Conservation (phyloP, 2,329 filamentous ascomycete genomes). For the Graphilbum sp. region DNA sequence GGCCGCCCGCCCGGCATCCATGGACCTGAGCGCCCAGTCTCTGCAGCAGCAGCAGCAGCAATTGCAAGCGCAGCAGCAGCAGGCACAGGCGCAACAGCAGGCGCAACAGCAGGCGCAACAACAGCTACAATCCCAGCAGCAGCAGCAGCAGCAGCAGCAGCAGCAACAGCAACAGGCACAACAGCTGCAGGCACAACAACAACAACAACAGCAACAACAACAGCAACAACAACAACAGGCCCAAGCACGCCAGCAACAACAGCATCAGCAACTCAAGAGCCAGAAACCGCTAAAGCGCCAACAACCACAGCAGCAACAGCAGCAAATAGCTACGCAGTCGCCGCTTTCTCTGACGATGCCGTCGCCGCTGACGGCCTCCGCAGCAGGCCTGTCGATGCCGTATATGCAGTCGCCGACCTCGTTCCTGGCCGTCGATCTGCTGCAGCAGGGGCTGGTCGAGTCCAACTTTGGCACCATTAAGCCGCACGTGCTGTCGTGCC, state of each 20-base stretch:
- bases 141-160: background rate
- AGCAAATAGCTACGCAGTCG: background rate
- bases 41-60: slow-evolving; percentile 17
- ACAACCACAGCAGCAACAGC: background rate
- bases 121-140: background rate
- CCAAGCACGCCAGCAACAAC: background rate
- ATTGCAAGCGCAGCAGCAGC: slow-evolving; percentile 2
- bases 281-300: background rate
- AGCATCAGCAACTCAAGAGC: slow-evolving; percentile 3
- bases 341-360: slow-evolving; percentile 2
- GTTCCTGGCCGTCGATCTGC: slow-evolving; percentile 27
- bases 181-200: background rate
- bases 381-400: slow-evolving; percentile 2
- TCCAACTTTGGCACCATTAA: slow-evolving; percentile 37
- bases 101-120: background rate
- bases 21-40: slow-evolving; percentile 24
- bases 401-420: slow-evolving; percentile 2
- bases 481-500: slow-evolving; percentile 34
- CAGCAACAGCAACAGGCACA: background rate
- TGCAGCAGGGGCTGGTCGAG: slow-evolving; percentile 33
- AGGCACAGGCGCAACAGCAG: background rate
- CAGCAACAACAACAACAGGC: background rate
- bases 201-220: background rate
- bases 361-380: slow-evolving; percentile 1
- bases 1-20: slow-evolving; percentile 14